Evolutionary conservation across 495 filamentous ascomycete genomes (phyloP), one percentile per base, ranked within the genome.

Genomic region (Viridothelium virens): DNA sequence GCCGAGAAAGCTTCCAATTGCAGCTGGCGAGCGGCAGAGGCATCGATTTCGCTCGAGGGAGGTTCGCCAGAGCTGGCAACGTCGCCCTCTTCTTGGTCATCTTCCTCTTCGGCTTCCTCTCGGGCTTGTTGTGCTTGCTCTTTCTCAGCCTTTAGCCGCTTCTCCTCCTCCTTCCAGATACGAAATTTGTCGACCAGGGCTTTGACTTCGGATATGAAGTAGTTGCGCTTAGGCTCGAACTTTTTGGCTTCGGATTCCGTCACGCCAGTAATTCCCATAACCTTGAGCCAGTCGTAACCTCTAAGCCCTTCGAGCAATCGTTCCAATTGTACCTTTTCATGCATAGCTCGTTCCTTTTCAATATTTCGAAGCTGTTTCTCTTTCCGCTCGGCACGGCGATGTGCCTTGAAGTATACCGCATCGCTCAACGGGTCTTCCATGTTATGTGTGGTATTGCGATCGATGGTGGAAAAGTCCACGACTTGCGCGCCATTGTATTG

Each of bases 291-390:
- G 73, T 97, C 94, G 46, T 86, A 88, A n/a, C 92, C 86, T 72
- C 89, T 87, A 3, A 99, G 82, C 47, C 91, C 91, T 59, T 94
- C 91, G 46, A 97, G 83, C 46, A 96, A 80, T 7, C 92, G 84
- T 63, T 94, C 89, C 46, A 97, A 84, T 70, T 92, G 88, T 63
- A 91, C 86, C 69, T 91, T 90, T 72, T 97, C 91, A 80, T 97
- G 92, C 77, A 93, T 89, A 2, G 93, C 91, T 1, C 89, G 85
- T 68, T 94, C 91, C 72, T 89, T 91, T 74, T 97, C 95, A 47
- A 93, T 89, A 72, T 97, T 97, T 39, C 94, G 88, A 25, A 96
- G 86, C 38, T 92, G 89, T 70, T 93, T 96, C 77, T 99, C 94
- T 71, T 89, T 82, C n/a, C 92, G 81, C 71, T 95, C 91, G 63